phyloP scores from a whole-genome alignment of 1,139 yeast genomes.

The Nadsonia commutata region DNA sequence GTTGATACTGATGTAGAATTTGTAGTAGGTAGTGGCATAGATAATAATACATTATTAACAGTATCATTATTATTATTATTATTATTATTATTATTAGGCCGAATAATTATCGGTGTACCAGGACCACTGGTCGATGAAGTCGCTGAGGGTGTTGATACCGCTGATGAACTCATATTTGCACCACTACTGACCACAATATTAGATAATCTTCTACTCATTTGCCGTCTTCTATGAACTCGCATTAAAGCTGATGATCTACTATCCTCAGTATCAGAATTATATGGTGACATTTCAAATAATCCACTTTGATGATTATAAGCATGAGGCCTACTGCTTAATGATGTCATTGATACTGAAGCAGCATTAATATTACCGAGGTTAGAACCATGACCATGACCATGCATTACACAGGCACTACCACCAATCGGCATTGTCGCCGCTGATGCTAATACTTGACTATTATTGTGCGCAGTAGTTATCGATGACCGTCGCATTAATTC shows the following conservation, averaged over 20 bases:
- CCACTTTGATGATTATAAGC: neutral
- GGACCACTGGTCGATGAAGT: too few relatives aligned
- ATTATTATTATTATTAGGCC: too few relatives aligned
- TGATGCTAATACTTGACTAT: conserved; percentile 14
- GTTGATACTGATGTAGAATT: conserved; percentile 2
- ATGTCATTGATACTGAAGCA: neutral
- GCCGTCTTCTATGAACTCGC: conserved; percentile 45
- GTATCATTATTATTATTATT: too few relatives aligned
- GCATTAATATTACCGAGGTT: neutral
- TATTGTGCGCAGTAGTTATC: too few relatives aligned
- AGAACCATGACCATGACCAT: neutral
- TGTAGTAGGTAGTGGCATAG: too few relatives aligned
- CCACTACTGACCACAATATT: conserved; percentile 3
- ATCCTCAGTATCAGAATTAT: conserved; percentile 61
- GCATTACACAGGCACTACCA: neutral
- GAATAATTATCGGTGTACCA: too few relatives aligned
- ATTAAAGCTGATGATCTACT: conserved; percentile 33
- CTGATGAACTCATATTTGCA: conserved; percentile 1
- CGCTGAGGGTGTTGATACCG: too few relatives aligned
- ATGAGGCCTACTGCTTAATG: neutral
- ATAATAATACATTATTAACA: too few relatives aligned
- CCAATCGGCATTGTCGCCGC: neutral
- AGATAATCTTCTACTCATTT: conserved; percentile 16
- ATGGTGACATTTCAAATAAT: conserved; percentile 38
- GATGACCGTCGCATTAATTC: conserved; percentile 17